Base-by-base conservation (phyloP, 73 alveolate species). In the Paramecium octaurelia region DNA sequence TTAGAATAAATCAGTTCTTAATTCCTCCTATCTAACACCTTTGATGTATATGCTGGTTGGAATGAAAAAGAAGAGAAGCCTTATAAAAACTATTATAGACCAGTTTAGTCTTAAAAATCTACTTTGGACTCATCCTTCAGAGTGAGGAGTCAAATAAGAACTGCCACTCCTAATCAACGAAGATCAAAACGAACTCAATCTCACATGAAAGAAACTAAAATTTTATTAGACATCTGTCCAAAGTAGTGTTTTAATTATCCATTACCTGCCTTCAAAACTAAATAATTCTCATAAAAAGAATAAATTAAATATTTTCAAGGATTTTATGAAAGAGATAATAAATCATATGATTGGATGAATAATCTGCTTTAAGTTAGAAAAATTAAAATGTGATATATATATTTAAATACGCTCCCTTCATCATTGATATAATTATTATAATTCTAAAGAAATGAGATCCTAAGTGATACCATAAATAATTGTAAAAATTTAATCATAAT, bases 281-380 rank as follows among this genome's bases (percentile, higher is more conserved):
- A 73, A 73, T 73, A 73, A 34, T 73, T 73, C 34, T 73, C 57
- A 1, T 73, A 73, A 40, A 73, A 73, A 73, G 87, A 73, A 73
- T 73, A 73, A 73, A 73, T 73, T 29, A 73, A 73, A 73, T 73
- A 73, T 73, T 73, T 73, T 73, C 27, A 73, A 73, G 87, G 87
- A 6, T 73, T 73, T 36, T 36, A 40, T 36, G 87, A 73, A 16
- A 73, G 87, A 43, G 64, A 34, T 73, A 64, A 20, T 4, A 73
- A 40, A 73, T 29, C 40, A 8, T 64, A 14, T 64, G 84, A 64
- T 21, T 64, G 84, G 84, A 64, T 64, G 84, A 64, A 48, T 16
- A 64, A 64, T 64, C 84, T 64, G 12, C 84, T 64, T 1, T 12
- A 64, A 31, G 84, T 64, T 12, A 64, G 27, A 11, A 64, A 64